A percentile compares a stretch with the other conserved stretches of the same genome.
Conservation (phyloP, 2,329 filamentous ascomycete genomes). For the Botrytis sinoallii region DNA sequence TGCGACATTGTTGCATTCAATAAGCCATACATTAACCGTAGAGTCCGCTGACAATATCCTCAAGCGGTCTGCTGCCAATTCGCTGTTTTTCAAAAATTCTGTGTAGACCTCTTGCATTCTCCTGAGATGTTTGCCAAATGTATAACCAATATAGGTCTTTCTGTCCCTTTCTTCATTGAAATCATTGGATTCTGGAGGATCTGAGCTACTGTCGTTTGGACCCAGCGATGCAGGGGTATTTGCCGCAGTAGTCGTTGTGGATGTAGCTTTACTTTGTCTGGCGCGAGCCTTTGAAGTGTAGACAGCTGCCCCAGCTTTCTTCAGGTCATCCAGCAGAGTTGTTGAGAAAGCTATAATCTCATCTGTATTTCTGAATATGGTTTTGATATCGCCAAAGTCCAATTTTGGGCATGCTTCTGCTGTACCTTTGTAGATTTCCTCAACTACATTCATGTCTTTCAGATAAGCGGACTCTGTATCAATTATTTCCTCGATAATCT, state of each 20-base stretch:
- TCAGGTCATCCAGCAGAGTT: slow-evolving; percentile 73
- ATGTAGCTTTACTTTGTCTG: slow-evolving; percentile 39
- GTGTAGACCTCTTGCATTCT: slow-evolving; percentile 60
- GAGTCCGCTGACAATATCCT: slow-evolving; percentile 62
- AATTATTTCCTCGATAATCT: slow-evolving; percentile 86
- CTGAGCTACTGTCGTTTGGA: slow-evolving; percentile 29
- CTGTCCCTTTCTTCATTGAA: slow-evolving; percentile 36
- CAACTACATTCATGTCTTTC: slow-evolving; percentile 93
- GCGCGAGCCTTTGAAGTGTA: slow-evolving; percentile 56
- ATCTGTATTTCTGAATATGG: slow-evolving; percentile 89
- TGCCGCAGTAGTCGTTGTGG: slow-evolving; percentile 13
- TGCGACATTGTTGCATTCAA: slow-evolving; percentile 88
- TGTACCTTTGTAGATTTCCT: slow-evolving; percentile 96
- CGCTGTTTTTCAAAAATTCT: slow-evolving; percentile 60
- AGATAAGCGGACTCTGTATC: slow-evolving; percentile 91
- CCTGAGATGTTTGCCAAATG: slow-evolving; percentile 49
- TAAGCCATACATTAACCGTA: slow-evolving; percentile 77
- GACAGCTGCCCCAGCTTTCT: slow-evolving; percentile 73
- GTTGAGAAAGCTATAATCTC: slow-evolving; percentile 87
- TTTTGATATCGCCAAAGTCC: slow-evolving; percentile 78
- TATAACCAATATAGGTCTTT: slow-evolving; percentile 35
- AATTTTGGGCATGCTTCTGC: slow-evolving; percentile 77
- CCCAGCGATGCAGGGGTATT: slow-evolving; percentile 23
- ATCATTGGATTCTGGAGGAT: slow-evolving; percentile 31
- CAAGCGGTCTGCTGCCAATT: slow-evolving; percentile 58